Evolutionary conservation across 2,329 filamentous ascomycete species (phyloP).

Genomic region (Epichloe uncinata): DNA sequence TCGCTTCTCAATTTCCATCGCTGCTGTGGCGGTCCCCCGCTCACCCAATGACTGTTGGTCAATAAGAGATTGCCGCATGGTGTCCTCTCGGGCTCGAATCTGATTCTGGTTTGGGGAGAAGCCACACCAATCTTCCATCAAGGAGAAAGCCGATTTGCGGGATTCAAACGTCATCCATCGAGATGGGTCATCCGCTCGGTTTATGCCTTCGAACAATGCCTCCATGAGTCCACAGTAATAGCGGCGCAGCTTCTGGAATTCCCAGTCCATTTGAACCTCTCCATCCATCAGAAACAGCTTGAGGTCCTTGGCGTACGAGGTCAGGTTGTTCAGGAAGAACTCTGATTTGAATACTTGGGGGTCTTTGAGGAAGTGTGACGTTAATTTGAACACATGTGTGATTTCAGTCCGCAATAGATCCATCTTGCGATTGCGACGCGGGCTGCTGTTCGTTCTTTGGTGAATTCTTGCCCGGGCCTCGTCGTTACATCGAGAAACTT

Average conservation of each 20-base stretch:
- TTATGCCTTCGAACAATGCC: constrained; percentile 83
- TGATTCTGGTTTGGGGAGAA: constrained; percentile 85
- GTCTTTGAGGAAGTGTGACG: constrained; percentile 74
- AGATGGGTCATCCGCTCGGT: constrained; percentile 68
- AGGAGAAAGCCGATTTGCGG: constrained; percentile 81
- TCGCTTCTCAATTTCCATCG: constrained; percentile 93
- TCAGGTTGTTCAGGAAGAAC: constrained; percentile 80
- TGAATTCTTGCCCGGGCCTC: constrained; percentile 80
- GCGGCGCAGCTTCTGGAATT: constrained; percentile 79
- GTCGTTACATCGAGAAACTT: constrained; percentile 74
- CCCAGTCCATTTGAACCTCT: constrained; percentile 88
- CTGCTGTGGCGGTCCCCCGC: constrained; percentile 69
- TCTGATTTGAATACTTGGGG: constrained; percentile 72
- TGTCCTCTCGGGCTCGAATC: constrained; percentile 70
- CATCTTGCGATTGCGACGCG: constrained; percentile 68
- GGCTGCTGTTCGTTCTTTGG: constrained; percentile 71
- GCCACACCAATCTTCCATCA: constrained; percentile 99
- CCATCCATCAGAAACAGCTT: constrained; percentile 91
- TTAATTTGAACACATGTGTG: constrained; percentile 90
- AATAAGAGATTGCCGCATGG: constrained; percentile 73
- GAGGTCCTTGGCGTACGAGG: constrained; percentile 80
- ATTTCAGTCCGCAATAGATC: constrained; percentile 86
- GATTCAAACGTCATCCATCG: constrained; percentile 98
- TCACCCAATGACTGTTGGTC: constrained; percentile 66
- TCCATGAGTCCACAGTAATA: constrained; percentile 94